phyloP scores from a whole-genome alignment of 2,329 filamentous ascomycete genomes.

The Pseudogymnoascus sp. region DNA sequence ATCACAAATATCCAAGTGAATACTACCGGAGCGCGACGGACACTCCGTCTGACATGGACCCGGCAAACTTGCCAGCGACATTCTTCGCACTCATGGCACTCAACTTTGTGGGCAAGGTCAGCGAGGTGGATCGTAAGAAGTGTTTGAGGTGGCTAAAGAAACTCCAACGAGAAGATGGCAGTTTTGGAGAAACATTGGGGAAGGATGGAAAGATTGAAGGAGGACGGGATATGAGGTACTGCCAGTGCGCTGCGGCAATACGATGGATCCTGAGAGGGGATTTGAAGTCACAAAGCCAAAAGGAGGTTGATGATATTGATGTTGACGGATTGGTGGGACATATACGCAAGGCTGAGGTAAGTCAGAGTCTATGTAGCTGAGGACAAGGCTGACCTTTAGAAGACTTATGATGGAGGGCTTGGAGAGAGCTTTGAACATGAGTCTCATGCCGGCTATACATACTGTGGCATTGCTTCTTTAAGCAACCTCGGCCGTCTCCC shows the following conservation, averaged over 20 bases:
- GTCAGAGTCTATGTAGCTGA: constrained; percentile 13
- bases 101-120: constrained; percentile 51
- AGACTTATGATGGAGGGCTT: constrained; percentile 30
- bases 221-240: constrained; percentile 78
- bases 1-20: constrained; percentile 41
- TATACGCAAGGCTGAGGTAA: constrained; percentile 58
- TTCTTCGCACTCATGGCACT: constrained; percentile 79
- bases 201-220: constrained; percentile 57
- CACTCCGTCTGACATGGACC: constrained; percentile 55
- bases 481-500: constrained; percentile 50
- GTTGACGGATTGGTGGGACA: constrained; percentile 62
- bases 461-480: constrained; percentile 75
- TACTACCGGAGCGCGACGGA: constrained; percentile 31
- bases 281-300: constrained; percentile 41
- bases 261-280: constrained; percentile 72
- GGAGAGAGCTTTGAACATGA: constrained; percentile 29
- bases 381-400: background rate
- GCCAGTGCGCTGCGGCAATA: constrained; percentile 74
- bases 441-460: constrained; percentile 66
- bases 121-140: constrained; percentile 57
- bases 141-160: constrained; percentile 67
- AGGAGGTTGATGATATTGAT: constrained; percentile 64
- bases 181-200: constrained; percentile 77
- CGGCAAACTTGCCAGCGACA: constrained; percentile 79
- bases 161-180: constrained; percentile 77